Evolutionary conservation across 768 basidiomycete species (phyloP).

Genomic region (Amanita pseudoporphyria): DNA sequence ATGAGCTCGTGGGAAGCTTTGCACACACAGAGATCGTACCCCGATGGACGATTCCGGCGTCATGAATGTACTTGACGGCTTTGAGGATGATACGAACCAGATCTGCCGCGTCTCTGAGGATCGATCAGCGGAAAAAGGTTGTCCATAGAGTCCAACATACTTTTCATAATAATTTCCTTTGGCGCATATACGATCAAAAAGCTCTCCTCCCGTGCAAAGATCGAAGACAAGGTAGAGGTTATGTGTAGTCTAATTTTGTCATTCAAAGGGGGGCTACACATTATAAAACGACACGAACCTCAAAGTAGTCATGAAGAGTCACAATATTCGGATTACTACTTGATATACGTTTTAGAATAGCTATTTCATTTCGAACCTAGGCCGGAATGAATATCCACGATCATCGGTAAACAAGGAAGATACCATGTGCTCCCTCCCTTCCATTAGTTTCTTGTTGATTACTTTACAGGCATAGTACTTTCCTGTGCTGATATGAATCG

Average conservation of each 20-base stretch:
- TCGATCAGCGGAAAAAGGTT: not conserved
- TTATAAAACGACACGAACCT: constrained; percentile 40
- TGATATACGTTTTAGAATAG: constrained; percentile 88
- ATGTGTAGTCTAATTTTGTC: constrained; percentile 62
- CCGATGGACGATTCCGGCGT: constrained; percentile 87
- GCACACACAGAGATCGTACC: constrained; percentile 29
- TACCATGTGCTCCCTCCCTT: constrained; percentile 97
- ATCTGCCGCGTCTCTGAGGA: constrained; percentile 73
- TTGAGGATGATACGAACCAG: constrained; percentile 81
- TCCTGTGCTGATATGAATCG: constrained; percentile 83
- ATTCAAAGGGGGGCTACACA: not conserved
- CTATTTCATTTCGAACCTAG: constrained; percentile 94
- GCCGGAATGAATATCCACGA: not conserved
- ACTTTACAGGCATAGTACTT: constrained; percentile 99
- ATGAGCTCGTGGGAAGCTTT: not conserved
- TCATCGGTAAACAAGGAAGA: constrained; percentile 7
- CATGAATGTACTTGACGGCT: constrained; percentile 89
- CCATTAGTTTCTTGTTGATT: constrained; percentile 99
- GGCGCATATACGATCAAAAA: constrained; percentile 98
- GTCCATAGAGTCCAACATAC: constrained; percentile 30
- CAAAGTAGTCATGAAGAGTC: constrained; percentile 93
- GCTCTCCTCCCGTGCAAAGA: constrained; percentile 93
- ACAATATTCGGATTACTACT: constrained; percentile 88
- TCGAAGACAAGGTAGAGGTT: constrained; percentile 95
- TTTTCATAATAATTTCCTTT: constrained; percentile 95